Conservation (phyloP, 768 basidiomycete genomes). For the Piloderma croceum region DNA sequence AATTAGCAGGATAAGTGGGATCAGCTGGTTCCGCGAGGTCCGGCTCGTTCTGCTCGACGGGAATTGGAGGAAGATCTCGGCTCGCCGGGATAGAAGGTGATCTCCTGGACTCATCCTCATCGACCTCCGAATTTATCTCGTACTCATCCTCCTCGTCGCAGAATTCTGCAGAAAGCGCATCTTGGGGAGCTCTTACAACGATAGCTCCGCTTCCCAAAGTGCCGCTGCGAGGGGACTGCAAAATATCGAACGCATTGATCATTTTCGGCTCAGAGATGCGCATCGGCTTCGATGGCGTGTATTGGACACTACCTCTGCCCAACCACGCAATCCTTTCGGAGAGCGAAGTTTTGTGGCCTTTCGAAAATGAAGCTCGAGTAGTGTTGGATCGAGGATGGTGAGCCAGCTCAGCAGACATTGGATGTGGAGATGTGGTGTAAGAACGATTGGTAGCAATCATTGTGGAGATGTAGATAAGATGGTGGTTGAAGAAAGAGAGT, state of each 20-base stretch:
- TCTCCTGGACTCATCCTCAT: constrained; percentile 15
- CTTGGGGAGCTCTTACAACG: constrained; percentile 74
- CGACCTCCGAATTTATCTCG: constrained; percentile 1
- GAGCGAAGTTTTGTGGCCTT: constrained; percentile 27
- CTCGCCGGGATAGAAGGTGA: constrained; percentile 34
- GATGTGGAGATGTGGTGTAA: constrained; percentile 10
- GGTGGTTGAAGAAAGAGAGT: constrained; percentile 1
- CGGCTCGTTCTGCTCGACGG: constrained; percentile 18
- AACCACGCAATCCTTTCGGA: constrained; percentile 20
- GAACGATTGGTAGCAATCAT: constrained; percentile 19
- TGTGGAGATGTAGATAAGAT: constrained; percentile 15
- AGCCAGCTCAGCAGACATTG: constrained; percentile 22
- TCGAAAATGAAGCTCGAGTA: constrained; percentile 23
- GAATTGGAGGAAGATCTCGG: constrained; percentile 54
- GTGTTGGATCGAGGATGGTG: constrained; percentile 13
- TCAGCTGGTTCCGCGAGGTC: constrained; percentile 3
- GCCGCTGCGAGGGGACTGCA: constrained; percentile 34
- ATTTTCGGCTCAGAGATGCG: constrained; percentile 42
- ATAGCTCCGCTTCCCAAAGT: constrained; percentile 67
- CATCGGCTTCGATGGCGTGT: constrained; percentile 32
- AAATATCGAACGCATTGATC: constrained; percentile 26
- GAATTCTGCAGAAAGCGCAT: constrained; percentile 46
- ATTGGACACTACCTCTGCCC: no score
- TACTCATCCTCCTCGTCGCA: constrained; percentile 7
- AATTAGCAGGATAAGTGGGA: constrained; percentile 9